phyloP scores from a whole-genome alignment of 768 basidiomycete species.

The Mycena capillaripes region DNA sequence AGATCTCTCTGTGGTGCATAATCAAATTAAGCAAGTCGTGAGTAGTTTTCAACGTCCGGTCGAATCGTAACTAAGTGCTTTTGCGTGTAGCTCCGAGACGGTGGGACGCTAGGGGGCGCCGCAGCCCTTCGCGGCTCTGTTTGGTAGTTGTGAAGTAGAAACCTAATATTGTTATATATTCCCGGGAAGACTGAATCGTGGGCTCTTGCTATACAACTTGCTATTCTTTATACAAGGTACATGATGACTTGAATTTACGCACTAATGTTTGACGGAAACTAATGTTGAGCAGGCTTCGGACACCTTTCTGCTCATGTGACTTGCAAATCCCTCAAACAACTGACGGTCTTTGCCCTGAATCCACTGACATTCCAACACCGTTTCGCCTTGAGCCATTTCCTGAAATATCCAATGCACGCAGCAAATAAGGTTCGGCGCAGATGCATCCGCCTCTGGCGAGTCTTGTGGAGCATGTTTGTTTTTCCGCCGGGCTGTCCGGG shows the following conservation, averaged over 20 bases:
- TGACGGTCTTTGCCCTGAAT: constrained; percentile 67
- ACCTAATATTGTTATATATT: neutral
- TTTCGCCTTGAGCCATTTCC: constrained; percentile 15
- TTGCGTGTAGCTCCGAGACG: constrained; percentile 18
- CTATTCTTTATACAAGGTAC: neutral
- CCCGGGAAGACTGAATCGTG: too few species aligned
- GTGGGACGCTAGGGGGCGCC: constrained; percentile 26
- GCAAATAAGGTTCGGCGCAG: constrained; percentile 15
- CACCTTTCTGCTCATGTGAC: constrained; percentile 72
- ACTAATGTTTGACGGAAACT: neutral
- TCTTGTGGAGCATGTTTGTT: constrained; percentile 44
- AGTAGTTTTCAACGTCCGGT: constrained; percentile 36
- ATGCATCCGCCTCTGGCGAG: constrained; percentile 1
- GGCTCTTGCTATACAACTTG: neutral
- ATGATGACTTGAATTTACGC: too few species aligned
- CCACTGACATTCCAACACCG: constrained; percentile 70
- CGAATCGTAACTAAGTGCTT: neutral
- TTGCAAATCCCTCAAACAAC: constrained; percentile 77
- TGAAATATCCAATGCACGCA: constrained; percentile 31
- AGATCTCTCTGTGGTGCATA: constrained; percentile 66
- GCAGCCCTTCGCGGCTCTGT: constrained; percentile 23
- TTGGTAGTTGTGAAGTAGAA: constrained; percentile 17
- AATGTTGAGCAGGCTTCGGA: neutral
- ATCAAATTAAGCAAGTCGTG: constrained; percentile 63
- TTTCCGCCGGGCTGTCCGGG: constrained; percentile 72